These are phyloP conservation scores for Arthroderma sp. DNA, from an alignment of 2,329 filamentous ascomycete species.

Conservation along the genomic window DNA sequence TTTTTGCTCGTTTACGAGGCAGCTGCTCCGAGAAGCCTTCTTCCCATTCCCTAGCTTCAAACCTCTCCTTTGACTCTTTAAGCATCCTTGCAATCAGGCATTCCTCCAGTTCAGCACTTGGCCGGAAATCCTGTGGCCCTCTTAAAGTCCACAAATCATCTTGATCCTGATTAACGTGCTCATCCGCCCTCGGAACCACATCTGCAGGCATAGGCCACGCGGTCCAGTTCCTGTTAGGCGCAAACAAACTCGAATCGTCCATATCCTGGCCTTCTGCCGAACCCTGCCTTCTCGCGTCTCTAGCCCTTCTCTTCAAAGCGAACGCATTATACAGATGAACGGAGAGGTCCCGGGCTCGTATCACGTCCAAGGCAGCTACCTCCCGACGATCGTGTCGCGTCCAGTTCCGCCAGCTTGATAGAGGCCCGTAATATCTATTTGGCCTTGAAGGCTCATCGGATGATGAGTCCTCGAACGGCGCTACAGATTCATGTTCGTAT, in stretches of 20 bases:
- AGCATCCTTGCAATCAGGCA: conserved; percentile 54
- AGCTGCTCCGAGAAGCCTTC: not conserved
- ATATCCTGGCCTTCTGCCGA: conserved; percentile 3
- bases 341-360: conserved; percentile 53
- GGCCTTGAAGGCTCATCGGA: conserved; percentile 6
- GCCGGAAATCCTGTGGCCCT: conserved; percentile 30
- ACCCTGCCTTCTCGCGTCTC: conserved; percentile 1
- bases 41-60: conserved; percentile 31
- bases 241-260: conserved; percentile 19
- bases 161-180: conserved; percentile 37
- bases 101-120: conserved; percentile 55
- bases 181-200: conserved; percentile 46
- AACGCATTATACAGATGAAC: conserved; percentile 70
- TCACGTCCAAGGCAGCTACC: conserved; percentile 48
- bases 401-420: conserved; percentile 70
- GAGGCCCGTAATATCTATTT: conserved; percentile 58
- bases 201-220: conserved; percentile 64
- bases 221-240: conserved; percentile 53
- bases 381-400: conserved; percentile 68
- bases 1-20: conserved; percentile 4
- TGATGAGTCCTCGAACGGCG: not conserved
- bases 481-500: not conserved
- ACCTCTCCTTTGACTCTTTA: conserved; percentile 53
- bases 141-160: conserved; percentile 42
- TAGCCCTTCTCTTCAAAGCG: conserved; percentile 45